Base-by-base conservation (phyloP, 352 stramenopile genomes). In the Phytophthora multivora region DNA sequence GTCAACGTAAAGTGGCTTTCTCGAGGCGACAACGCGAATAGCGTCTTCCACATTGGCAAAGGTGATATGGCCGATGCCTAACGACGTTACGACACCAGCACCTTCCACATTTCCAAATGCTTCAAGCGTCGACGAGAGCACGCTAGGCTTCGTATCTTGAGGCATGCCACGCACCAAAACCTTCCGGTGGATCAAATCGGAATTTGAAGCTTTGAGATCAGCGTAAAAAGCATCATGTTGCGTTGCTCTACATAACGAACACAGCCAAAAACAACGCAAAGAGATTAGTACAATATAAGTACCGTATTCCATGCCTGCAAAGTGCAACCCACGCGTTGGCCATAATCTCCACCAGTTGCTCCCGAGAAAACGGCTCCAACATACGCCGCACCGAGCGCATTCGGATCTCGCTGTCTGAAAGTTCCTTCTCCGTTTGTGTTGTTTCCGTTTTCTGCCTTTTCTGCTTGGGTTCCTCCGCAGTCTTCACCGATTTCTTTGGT, bases 271-370 rank as follows among this genome's bases (percentile, higher is more conserved):
- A 36, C 4, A 35, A 58, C 41, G 8, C 45, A 58, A 16, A 65
- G 28, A 33, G 9, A 38, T 49, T 12, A 50, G 11, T 23, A 33
- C 13, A n/a, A 4, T 6, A 16, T 42, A 38, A n/a, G n/a, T 42
- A 11, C 15, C 13, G 5, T 16, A 23, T 21, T 43, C 38, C 3
- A 46, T 18, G 3, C 48, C 11, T 25, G 38, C 19, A 47, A 30
- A 47, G 13, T 18, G 26, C 23, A 50, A 76, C 77, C 63, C 91
- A 93, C 84, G 82, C 84, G 48, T 66, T 77, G 30, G 79, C 62
- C 51, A 93, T 63, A 52, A 91, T 89, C 64, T 83, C 77, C 35
- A 88, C 35, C 36, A 93, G 56, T 58, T 91, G 77, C 31, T 90
- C 76, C 41, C 75, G 65, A 42, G 84, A 71, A 33, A 91, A 86